Evolutionary conservation across 441 rosid species (phyloP), one percentile per base, ranked within the genome.

Genomic region (Breynia disticha): DNA sequence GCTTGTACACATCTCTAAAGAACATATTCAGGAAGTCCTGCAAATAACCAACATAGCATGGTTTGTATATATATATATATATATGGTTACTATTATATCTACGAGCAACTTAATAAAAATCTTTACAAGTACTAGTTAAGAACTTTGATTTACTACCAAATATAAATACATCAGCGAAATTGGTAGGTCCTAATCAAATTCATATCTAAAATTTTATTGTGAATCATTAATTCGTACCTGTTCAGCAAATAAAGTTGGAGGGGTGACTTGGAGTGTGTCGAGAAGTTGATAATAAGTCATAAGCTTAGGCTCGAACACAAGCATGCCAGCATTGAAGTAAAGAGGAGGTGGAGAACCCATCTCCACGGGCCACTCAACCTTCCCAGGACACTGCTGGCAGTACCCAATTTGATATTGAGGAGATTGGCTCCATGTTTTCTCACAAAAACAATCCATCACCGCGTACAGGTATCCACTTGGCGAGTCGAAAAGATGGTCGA

Each of bases 281-380:
- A 86, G 60, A 58, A 83, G 76, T 19, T 72, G 61, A 1, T 63
- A 48, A 53, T 79, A 86, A 14, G 75, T 69, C 46, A 53, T 19
- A 2, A 82, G 72, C 42, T 56, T 70, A 0, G 97, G 93, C 70
- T 83, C 77, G 55, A 52, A 80, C 0, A 83, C 74, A 44, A 83
- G 79, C 95, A 86, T 83, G 45, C 93, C 93, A 1, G 95, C 93
- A 53, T 89, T 83, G 79, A 89, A 89, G 60, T 89, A 89, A 42
- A 79, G 79, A 6, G 84, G 67, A 0, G 97, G 95, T 42, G 60
- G 75, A 7, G 81, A 72, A 15, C 86, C 86, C 55, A 80, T 42
- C 45, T 76, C 67, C 21, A 52, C 62, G 0, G 81, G 86, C 90
- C 94, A 87, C 7, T 66, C 60, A 16, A 78, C 81, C 16, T 67